phyloP scores from a whole-genome alignment of 2,329 filamentous ascomycete genomes.

The Colletotrichum navitas region DNA sequence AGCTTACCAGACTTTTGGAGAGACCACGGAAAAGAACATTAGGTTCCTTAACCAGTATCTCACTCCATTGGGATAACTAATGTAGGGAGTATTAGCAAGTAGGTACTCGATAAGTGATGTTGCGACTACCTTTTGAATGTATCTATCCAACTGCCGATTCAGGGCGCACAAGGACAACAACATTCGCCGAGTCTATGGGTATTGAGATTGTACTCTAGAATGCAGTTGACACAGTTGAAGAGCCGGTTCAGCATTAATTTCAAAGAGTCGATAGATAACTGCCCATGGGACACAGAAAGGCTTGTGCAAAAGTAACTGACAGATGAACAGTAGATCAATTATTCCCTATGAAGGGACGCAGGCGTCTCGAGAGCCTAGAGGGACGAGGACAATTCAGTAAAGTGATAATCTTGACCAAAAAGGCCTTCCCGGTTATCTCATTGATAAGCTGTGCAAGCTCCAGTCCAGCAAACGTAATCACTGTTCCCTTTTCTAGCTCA shows the following conservation, averaged over 20 bases:
- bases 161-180: background rate
- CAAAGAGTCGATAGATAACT: background rate
- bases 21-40: background rate
- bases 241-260: background rate
- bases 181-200: no score
- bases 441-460: background rate
- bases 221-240: background rate
- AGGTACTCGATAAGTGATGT: no score
- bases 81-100: no score
- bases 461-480: background rate
- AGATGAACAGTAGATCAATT: background rate
- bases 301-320: background rate
- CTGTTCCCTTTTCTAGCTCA: background rate
- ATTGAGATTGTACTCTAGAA: background rate
- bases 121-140: no score
- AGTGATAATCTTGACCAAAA: background rate
- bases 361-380: background rate
- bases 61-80: background rate
- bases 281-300: background rate
- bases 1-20: background rate
- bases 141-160: background rate
- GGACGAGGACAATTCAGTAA: background rate
- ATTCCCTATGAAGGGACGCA: background rate
- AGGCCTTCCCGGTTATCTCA: background rate
- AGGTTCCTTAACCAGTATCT: no score